Base-by-base conservation (phyloP, 495 filamentous ascomycete species). In the Penicillium paxilli region DNA sequence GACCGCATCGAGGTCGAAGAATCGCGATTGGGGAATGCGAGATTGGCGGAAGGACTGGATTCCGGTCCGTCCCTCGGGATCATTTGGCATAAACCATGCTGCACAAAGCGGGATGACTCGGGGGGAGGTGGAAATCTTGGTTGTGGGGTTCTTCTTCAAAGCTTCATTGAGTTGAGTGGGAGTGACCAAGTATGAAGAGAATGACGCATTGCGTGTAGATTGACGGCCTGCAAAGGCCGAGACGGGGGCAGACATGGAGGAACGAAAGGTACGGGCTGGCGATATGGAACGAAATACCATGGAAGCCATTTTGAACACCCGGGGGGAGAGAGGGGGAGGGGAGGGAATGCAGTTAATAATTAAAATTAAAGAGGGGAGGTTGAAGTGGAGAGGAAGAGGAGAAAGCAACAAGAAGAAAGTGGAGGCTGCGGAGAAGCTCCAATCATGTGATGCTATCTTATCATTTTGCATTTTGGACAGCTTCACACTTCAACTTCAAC, bases 21-120 rank as follows among this genome's bases (percentile, higher is more conserved):
- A 98, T n/a, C 92, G 86, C 2, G 94, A 85, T 54, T 82, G 81
- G 0, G 93, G 92, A 54, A 98, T 92, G 40, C 89, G 88, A 58
- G 80, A 80, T 60, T 87, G 76, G 52, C 80, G 79, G 79, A 92
- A 98, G 52, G 86, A 84, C 35, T 89, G 75, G 57, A 81, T 76
- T 44, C 95, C 95, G 51, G 80, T 92, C 54, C 91, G 88, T 20
- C 83, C 79, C 53, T 83, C 67, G 12, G 82, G 79, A 54, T 94
- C 91, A 75, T 96, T 97, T 33, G 95, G 94, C 60, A 98, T 82
- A 64, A 96, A 98, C 94, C 94, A 98, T 26, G 90, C 83, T 32
- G 92, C 94, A 67, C 90, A 97, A 46, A 98, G 72, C 2, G 95
- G 91, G 47, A 98, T 83, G 24, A 92, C 85, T 55, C 90, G 84